Conservation (phyloP, 306 rosid species). For the Malus asiatica region DNA sequence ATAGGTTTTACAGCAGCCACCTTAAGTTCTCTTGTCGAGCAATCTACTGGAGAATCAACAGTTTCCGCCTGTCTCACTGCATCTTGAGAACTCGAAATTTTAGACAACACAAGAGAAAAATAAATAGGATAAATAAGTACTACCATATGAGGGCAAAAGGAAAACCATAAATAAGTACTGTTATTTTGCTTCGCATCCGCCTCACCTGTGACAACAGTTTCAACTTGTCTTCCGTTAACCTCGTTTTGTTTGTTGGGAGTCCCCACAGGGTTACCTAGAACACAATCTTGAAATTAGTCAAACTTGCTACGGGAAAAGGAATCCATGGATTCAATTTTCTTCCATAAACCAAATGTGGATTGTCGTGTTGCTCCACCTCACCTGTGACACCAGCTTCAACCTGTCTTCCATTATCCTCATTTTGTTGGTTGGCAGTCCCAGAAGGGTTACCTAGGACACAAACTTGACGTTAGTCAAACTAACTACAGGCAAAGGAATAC, state of each 20-base stretch:
- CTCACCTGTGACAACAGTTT: not conserved
- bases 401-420: not conserved
- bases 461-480: not conserved
- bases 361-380: not conserved
- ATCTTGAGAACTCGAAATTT: not conserved
- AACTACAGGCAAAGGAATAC: not conserved
- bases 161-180: not conserved
- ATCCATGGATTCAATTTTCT: constrained; percentile 13
- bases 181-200: not conserved
- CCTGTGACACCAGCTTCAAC: not conserved
- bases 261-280: not conserved
- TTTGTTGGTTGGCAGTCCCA: constrained; percentile 1
- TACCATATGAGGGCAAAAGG: not conserved
- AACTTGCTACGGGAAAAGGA: not conserved
- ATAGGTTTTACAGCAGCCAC: not conserved
- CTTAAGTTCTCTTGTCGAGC: not conserved
- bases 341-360: not conserved
- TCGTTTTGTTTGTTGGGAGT: not conserved
- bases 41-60: not conserved
- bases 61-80: not conserved
- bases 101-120: not conserved
- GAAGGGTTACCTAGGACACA: not conserved
- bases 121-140: not conserved
- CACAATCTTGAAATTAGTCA: not conserved
- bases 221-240: not conserved